These are phyloP conservation scores for Coriolopsis trogii DNA, from an alignment of 1,284 basidiomycete genomes.

Conservation along the genomic window DNA sequence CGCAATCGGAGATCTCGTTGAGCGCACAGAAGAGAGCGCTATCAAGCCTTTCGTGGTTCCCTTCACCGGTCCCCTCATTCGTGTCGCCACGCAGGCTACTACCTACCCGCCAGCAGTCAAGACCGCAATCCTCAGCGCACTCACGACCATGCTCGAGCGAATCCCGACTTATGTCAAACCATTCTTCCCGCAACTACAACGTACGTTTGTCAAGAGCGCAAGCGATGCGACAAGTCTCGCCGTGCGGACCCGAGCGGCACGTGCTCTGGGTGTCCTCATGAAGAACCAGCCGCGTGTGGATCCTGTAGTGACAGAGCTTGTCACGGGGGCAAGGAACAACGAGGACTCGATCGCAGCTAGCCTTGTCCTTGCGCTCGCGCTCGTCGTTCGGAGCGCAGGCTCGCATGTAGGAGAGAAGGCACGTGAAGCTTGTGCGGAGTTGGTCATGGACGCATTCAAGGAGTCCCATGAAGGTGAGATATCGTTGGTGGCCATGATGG, in stretches of 20 bases:
- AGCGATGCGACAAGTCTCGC: slow-evolving; percentile 80
- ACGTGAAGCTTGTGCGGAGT: slow-evolving; percentile 70
- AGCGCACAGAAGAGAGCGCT: slow-evolving; percentile 84
- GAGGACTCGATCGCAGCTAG: slow-evolving; percentile 81
- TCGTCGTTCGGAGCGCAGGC: slow-evolving; percentile 75
- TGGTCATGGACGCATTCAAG: slow-evolving; percentile 82
- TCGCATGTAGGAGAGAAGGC: slow-evolving; percentile 81
- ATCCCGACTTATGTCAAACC: slow-evolving; percentile 93
- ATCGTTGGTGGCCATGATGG: neutral
- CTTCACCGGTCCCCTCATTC: slow-evolving; percentile 95
- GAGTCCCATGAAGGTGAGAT: slow-evolving; percentile 69
- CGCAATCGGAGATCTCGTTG: slow-evolving; percentile 93
- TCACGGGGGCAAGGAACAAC: slow-evolving; percentile 66
- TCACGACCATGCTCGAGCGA: slow-evolving; percentile 80
- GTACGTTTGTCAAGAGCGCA: slow-evolving; percentile 95
- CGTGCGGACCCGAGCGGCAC: slow-evolving; percentile 83
- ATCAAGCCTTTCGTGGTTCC: slow-evolving; percentile 98
- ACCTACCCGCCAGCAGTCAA: slow-evolving; percentile 92
- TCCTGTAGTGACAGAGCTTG: slow-evolving; percentile 88
- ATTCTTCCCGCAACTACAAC: slow-evolving; percentile 97
- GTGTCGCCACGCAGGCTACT: slow-evolving; percentile 87
- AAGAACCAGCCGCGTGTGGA: slow-evolving; percentile 84
- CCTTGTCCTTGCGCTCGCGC: slow-evolving; percentile 75
- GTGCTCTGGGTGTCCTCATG: slow-evolving; percentile 93
- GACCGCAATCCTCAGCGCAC: slow-evolving; percentile 82